Evolutionary conservation across 2,329 filamentous ascomycete species (phyloP).

Genomic region (Achaetomium macrosporum): DNA sequence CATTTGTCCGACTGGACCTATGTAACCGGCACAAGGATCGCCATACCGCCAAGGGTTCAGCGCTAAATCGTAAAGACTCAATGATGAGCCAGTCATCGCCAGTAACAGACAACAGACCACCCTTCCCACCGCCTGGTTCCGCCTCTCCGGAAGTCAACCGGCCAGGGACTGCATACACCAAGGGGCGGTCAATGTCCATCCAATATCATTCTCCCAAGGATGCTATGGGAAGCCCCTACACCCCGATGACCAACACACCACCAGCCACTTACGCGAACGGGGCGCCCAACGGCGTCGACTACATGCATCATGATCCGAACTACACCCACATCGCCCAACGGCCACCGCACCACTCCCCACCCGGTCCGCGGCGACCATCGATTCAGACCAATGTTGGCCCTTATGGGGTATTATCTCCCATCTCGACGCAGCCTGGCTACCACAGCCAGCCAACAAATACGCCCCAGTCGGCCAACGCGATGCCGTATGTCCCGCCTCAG

Average conservation of each 20-base stretch:
- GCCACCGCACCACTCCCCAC: constrained; percentile 36
- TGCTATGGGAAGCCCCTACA: constrained; percentile 40
- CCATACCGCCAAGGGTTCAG: constrained; percentile 72
- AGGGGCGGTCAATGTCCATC: constrained; percentile 35
- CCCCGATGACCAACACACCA: constrained; percentile 41
- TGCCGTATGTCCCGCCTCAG: constrained; percentile 51
- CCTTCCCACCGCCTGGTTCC: constrained; percentile 37
- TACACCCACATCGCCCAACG: constrained; percentile 29
- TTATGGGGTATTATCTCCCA: constrained; percentile 50
- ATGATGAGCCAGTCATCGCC: constrained; percentile 49
- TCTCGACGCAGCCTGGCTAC: constrained; percentile 44
- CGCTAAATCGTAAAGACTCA: constrained; percentile 67
- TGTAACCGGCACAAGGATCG: constrained; percentile 79
- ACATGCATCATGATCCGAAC: constrained; percentile 37
- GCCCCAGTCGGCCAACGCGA: constrained; percentile 37
- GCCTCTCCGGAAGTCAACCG: constrained; percentile 45
- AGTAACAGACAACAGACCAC: constrained; percentile 35
- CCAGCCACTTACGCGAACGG: constrained; percentile 33
- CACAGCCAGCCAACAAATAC: constrained; percentile 42
- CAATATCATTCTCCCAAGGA: constrained; percentile 44
- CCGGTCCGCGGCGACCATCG: constrained; percentile 39
- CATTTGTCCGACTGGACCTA: constrained; percentile 89
- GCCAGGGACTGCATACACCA: constrained; percentile 37
- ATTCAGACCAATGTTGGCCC: constrained; percentile 43
- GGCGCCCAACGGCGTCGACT: constrained; percentile 37